Percentiles rank a stretch among this genome's conserved stretches.
Conservation (phyloP, 306 rosid genomes). For the Gillenia trifoliata region DNA sequence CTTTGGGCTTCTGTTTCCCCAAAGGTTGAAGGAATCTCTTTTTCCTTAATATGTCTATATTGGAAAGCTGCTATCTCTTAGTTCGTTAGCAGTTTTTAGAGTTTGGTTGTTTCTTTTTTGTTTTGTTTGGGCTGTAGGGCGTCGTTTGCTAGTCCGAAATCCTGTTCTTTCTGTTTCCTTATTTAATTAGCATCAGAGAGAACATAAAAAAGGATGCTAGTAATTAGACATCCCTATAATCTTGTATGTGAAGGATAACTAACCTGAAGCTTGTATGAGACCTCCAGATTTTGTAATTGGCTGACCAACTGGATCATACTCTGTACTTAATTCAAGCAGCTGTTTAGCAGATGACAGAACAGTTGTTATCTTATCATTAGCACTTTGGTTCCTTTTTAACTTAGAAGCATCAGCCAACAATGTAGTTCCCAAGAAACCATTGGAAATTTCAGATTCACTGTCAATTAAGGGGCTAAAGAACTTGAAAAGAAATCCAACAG, state of each 20-base stretch:
- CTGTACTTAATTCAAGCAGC: constrained; percentile 37
- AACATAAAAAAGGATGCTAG: neutral
- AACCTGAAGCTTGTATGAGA: constrained; percentile 85
- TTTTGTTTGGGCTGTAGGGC: neutral
- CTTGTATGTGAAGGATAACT: constrained; percentile 11
- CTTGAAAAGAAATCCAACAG: constrained; percentile 67
- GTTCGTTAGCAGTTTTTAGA: neutral
- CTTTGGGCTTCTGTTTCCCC: too few species aligned
- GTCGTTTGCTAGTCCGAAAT: neutral
- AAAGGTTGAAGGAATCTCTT: too few species aligned
- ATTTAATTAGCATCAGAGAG: neutral
- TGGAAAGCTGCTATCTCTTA: neutral
- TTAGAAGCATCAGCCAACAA: constrained; percentile 12
- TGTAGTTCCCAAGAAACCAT: constrained; percentile 15
- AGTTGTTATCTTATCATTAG: constrained; percentile 19
- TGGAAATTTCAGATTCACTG: constrained; percentile 17
- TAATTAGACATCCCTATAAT: neutral
- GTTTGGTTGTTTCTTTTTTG: neutral
- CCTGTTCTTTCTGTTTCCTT: too few species aligned
- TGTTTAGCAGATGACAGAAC: constrained; percentile 67
- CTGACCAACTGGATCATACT: constrained; percentile 66
- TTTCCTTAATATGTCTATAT: too few species aligned
- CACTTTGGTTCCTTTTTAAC: constrained; percentile 23
- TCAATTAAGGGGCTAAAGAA: constrained; percentile 58
- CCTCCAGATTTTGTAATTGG: constrained; percentile 70